Evolutionary conservation across 306 rosid genomes (phyloP), one percentile per base, ranked within the genome.

Genomic region (Lathyrus sativus): DNA sequence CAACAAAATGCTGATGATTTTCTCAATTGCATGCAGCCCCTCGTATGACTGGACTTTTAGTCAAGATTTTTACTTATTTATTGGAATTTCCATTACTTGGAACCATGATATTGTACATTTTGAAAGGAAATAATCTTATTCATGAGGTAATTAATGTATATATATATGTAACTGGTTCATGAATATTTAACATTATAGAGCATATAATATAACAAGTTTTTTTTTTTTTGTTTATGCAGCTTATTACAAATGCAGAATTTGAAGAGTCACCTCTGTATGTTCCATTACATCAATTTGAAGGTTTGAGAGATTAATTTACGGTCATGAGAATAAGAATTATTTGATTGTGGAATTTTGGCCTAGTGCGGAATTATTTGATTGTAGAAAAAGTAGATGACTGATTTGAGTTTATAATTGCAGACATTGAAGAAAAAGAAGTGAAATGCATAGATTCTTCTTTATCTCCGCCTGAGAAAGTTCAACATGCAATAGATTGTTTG

Each of bases 111-210:
- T 15, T 88, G 68, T 80, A 70, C 85, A 72, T 88, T 45, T 55
- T 92, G 83, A 89, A 89, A 61, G 86, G 78, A 63, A 81, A 84
- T 71, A 92, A 89, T 81, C 87, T 87, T 5, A 86, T 92, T 81
- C 89, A 88, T 54, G 49, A 84, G 93, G 98, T 88, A 56, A 3
- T 26, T 26, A 26, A 26, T 26, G 29, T 26, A 3, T 26, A 26
- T 26, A 26, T 55, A 2, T 22, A 10, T 22, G 2, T 13, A 26
- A 15, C 31, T 56, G 39, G 62, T 56, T 56, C 19, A 19, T 22
- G 29, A 18, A 9, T 51, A 51, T 7, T 18, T 5, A 18, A 18
- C 26, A 49, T 49, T 49, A 7, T 50, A 50, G 6, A 50, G 9
- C 11, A 50, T 50, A 50, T 11, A 29, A 50, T 50, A 50, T 24